Percentiles rank a stretch among this genome's conserved stretches.
Conservation (phyloP, 2,329 filamentous ascomycete species). For the Dothistroma septosporum region DNA sequence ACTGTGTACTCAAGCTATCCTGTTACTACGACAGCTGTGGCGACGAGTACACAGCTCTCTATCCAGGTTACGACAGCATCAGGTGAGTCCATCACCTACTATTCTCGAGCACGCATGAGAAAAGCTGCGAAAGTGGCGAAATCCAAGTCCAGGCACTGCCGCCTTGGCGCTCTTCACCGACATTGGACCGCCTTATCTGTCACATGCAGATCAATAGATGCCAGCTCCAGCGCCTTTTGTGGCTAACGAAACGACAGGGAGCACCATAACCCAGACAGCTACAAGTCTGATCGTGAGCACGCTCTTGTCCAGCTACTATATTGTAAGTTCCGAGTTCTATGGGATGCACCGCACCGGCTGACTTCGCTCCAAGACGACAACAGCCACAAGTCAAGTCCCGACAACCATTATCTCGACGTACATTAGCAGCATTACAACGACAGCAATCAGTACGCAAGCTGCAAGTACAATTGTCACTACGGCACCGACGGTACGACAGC, state of each 20-base stretch:
- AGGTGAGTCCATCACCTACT: not conserved
- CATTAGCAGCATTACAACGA: not conserved
- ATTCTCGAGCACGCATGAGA: not conserved
- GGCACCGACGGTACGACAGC: not conserved
- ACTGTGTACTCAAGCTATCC: conserved; percentile 1
- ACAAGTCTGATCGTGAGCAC: not conserved
- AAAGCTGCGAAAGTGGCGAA: not conserved
- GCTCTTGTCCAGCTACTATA: not conserved
- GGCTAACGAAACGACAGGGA: not conserved
- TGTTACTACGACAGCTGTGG: not conserved
- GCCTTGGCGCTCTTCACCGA: not conserved
- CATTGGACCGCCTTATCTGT: not conserved
- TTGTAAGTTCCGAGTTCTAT: not conserved
- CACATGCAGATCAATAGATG: not conserved
- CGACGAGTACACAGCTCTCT: not conserved
- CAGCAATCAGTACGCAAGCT: not conserved
- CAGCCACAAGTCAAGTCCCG: not conserved
- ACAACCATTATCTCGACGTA: conserved; percentile 1
- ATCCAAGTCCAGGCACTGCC: not conserved
- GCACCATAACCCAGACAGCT: conserved; percentile 1
- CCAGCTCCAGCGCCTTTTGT: not conserved
- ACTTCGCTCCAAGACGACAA: not conserved
- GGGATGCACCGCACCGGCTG: not conserved
- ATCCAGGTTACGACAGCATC: not conserved
- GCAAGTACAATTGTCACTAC: not conserved